Percentiles rank a stretch among this genome's conserved stretches.
Conservation (phyloP, 257 asterid species). For the Salvia miltiorrhiza region DNA sequence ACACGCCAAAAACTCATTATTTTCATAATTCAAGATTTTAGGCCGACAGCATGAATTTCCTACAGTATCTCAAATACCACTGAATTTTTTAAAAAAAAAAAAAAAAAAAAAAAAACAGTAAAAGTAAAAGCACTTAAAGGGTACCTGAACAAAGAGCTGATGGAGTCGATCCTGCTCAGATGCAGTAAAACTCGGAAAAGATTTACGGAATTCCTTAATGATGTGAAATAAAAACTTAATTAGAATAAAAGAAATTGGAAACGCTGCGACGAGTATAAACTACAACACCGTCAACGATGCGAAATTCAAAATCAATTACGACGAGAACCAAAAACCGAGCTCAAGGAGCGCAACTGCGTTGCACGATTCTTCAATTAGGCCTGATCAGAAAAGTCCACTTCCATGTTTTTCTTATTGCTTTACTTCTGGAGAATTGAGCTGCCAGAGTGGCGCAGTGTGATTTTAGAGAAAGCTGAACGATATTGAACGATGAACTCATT, state of each 20-base stretch:
- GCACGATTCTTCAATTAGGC: conserved; percentile 53
- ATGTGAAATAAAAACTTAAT: background rate
- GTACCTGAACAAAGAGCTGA: conserved; percentile 41
- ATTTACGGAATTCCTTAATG: conserved; percentile 37
- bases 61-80: background rate
- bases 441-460: too few species aligned
- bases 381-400: too few species aligned
- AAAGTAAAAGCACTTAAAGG: background rate
- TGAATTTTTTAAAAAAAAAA: background rate
- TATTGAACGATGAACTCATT: too few species aligned
- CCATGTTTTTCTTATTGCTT: too few species aligned
- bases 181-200: conserved; percentile 39
- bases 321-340: conserved; percentile 7
- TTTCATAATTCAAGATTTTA: background rate
- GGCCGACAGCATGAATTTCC: background rate
- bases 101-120: background rate
- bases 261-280: background rate
- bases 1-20: background rate
- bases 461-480: too few species aligned
- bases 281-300: background rate
- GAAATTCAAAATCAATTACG: background rate
- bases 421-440: too few species aligned
- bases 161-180: conserved; percentile 44
- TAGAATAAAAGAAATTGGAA: background rate
- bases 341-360: conserved; percentile 40